phyloP scores from a whole-genome alignment of 1,284 basidiomycete species.

The Trichosporon sp. region DNA sequence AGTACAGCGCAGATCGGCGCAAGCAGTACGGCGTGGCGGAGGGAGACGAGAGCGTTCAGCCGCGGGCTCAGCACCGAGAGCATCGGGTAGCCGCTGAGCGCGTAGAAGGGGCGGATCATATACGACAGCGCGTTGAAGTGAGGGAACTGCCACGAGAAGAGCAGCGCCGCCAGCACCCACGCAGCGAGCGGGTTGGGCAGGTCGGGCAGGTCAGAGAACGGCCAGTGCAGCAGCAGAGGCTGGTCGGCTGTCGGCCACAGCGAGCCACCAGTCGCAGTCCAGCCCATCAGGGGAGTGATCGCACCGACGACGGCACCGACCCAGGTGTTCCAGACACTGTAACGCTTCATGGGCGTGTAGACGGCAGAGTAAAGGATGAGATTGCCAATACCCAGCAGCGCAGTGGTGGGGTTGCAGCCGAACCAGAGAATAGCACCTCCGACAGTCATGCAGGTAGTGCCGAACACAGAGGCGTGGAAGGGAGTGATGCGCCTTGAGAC shows the following conservation, averaged over 20 bases:
- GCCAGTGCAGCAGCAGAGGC: slow-evolving; percentile 49
- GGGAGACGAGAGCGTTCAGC: slow-evolving; percentile 77
- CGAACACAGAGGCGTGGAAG: slow-evolving; percentile 78
- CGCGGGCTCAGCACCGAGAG: slow-evolving; percentile 72
- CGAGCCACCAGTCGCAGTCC: slow-evolving; percentile 86
- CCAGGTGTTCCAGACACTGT: slow-evolving; percentile 87
- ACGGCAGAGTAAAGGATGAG: slow-evolving; percentile 83
- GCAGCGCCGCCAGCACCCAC: slow-evolving; percentile 67
- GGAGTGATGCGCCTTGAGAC: slow-evolving; percentile 76
- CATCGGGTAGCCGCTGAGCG: slow-evolving; percentile 92
- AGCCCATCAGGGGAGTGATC: slow-evolving; percentile 94
- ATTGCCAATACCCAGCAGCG: slow-evolving; percentile 74
- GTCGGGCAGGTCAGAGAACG: slow-evolving; percentile 17
- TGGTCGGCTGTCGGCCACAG: slow-evolving; percentile 61
- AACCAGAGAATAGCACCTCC: slow-evolving; percentile 74
- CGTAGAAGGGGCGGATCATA: slow-evolving; percentile 80
- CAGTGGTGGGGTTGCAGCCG: slow-evolving; percentile 85
- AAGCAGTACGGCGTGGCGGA: slow-evolving; percentile 76
- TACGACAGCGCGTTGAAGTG: slow-evolving; percentile 95
- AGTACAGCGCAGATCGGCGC: slow-evolving; percentile 74
- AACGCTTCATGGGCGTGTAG: slow-evolving; percentile 94
- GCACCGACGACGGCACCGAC: slow-evolving; percentile 87
- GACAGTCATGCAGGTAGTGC: slow-evolving; percentile 62
- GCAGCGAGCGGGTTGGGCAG: slow-evolving; percentile 65
- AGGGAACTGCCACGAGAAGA: slow-evolving; percentile 98